Base-by-base conservation (phyloP, 495 filamentous ascomycete genomes). In the Hypoxylon perforatum region DNA sequence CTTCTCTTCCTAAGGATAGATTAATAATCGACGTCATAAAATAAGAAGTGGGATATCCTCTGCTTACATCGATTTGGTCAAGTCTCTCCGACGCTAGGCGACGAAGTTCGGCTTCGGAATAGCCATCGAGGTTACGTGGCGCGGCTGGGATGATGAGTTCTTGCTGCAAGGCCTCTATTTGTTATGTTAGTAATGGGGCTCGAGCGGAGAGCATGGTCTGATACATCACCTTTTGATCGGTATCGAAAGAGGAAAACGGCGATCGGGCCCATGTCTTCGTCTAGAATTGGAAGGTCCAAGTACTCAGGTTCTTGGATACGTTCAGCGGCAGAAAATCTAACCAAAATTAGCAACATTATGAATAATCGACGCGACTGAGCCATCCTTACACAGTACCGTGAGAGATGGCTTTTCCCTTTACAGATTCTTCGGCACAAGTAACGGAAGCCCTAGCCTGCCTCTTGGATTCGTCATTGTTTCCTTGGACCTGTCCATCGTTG, bases 361-460 rank as follows among this genome's bases (percentile, higher is more conserved):
- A n/a, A 39, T 4, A n/a, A 15, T 12, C 17, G 9, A 9, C 6
- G 0, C 38, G 1, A 38, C 2, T 19, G 7, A 4, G 1, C 4
- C n/a, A 3, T 28, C 17, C 63, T 59, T 59, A 78, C 73, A 44
- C 44, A 4, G 71, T 69, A 2, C 73, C 71, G 51, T 77, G 75
- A 12, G 77, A 79, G 11, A 77, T 54, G 3, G 71, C 70, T 57
- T 65, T 57, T 5, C 77, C 75, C 23, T 77, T 78, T 0, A 79
- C 55, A 6, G 76, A 69, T 47, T 78, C 77, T 41, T 79, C 76
- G 1, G 76, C 54, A 9, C 78, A 53, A 42, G 77, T 73, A 3
- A 52, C 42, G 6, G 67, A 54, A 48, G 6, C 57, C 12, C n/a
- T n/a, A n/a, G n/a, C n/a, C n/a, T n/a, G n/a, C n/a, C n/a, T n/a